These are phyloP conservation scores for Penicillium sp. DNA, from an alignment of 2,329 filamentous ascomycete genomes.

Conservation along the genomic window DNA sequence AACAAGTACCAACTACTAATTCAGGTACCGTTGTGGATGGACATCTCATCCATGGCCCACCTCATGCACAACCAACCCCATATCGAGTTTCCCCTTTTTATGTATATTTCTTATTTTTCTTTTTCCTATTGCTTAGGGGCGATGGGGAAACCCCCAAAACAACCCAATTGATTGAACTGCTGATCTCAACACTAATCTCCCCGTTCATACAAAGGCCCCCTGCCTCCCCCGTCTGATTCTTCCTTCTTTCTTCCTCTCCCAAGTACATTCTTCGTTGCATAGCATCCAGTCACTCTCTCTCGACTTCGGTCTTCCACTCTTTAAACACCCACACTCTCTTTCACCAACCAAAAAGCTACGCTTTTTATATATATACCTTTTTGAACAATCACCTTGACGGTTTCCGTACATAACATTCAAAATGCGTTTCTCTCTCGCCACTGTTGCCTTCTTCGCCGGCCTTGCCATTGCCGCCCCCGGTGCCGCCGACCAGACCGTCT, in stretches of 20 bases:
- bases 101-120: slow-evolving; percentile 1
- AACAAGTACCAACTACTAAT: slow-evolving; percentile 10
- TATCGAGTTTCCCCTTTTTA: slow-evolving; percentile 11
- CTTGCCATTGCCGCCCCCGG: slow-evolving; percentile 39
- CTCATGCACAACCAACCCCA: not conserved
- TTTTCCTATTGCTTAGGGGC: too few relatives aligned
- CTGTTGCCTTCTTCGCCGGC: slow-evolving; percentile 43
- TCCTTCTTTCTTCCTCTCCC: slow-evolving; percentile 25
- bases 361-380: slow-evolving; percentile 26
- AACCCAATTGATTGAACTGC: slow-evolving; percentile 2
- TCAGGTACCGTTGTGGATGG: not conserved
- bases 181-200: slow-evolving; percentile 40
- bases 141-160: slow-evolving; percentile 4
- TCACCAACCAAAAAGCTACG: slow-evolving; percentile 25
- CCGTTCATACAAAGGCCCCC: slow-evolving; percentile 38
- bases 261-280: slow-evolving; percentile 34
- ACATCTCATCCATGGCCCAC: too few relatives aligned
- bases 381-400: slow-evolving; percentile 31
- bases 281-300: slow-evolving; percentile 35
- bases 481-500: slow-evolving; percentile 47
- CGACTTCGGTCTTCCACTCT: slow-evolving; percentile 47
- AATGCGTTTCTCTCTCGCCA: slow-evolving; percentile 45
- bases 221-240: slow-evolving; percentile 23
- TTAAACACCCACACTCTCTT: slow-evolving; percentile 25
- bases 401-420: slow-evolving; percentile 35